Conservation (phyloP, 2,329 filamentous ascomycete species). For the Scleromitrula shiraiana region DNA sequence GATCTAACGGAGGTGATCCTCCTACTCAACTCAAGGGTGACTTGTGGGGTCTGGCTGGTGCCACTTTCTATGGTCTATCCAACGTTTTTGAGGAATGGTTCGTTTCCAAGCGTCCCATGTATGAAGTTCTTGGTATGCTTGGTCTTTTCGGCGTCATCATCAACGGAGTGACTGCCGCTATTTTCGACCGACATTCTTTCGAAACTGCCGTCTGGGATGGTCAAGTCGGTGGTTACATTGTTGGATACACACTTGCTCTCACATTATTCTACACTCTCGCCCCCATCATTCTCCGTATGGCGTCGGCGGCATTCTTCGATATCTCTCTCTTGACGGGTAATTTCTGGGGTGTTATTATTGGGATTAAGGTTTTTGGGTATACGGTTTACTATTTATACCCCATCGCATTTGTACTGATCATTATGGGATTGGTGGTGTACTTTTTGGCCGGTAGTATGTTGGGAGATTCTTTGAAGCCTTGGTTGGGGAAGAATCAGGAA, state of each 20-base stretch:
- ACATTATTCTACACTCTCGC: constrained; percentile 81
- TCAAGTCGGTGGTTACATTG: constrained; percentile 68
- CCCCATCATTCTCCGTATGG: constrained; percentile 82
- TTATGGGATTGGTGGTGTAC: constrained; percentile 78
- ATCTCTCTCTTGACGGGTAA: constrained; percentile 89
- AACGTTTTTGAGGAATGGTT: constrained; percentile 96
- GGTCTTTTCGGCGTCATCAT: constrained; percentile 83
- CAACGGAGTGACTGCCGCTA: constrained; percentile 82
- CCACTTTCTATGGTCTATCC: constrained; percentile 81
- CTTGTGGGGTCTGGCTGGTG: constrained; percentile 81
- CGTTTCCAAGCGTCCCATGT: constrained; percentile 76
- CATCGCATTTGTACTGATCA: constrained; percentile 88
- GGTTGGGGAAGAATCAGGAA: constrained; percentile 84
- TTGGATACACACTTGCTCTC: constrained; percentile 82
- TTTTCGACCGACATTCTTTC: constrained; percentile 80
- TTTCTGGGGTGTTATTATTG: constrained; percentile 95
- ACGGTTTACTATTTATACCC: constrained; percentile 86
- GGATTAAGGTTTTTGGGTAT: constrained; percentile 75
- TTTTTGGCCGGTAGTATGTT: constrained; percentile 76
- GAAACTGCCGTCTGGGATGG: constrained; percentile 54
- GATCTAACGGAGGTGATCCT: constrained; percentile 59
- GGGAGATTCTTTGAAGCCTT: constrained; percentile 89
- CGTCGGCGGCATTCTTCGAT: constrained; percentile 90
- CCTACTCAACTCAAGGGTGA: constrained; percentile 81
- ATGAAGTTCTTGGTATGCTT: constrained; percentile 89